Percentiles rank a stretch among this genome's conserved stretches.
phyloP scores from a whole-genome alignment of 352 stramenopile species.

The Pythium sp. region DNA sequence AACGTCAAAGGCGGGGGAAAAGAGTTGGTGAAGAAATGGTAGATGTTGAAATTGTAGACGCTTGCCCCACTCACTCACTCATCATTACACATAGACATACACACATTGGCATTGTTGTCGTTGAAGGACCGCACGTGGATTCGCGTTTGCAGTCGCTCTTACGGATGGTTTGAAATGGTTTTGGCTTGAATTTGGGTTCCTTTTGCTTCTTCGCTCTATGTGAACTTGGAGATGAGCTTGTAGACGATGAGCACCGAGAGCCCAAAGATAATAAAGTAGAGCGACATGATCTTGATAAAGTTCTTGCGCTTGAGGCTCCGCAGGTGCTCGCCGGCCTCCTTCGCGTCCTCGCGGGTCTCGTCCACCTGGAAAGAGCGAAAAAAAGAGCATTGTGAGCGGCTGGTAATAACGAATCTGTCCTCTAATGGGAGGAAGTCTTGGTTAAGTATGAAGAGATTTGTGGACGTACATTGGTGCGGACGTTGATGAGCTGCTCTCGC shows the following conservation, averaged over 20 bases:
- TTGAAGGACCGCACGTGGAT: background rate
- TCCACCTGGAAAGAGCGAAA: constrained; percentile 34
- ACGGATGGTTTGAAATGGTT: background rate
- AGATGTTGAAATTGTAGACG: background rate
- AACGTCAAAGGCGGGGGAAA: background rate
- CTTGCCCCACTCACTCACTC: background rate
- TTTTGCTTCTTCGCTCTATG: constrained; percentile 16
- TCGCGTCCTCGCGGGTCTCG: constrained; percentile 64
- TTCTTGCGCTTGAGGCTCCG: constrained; percentile 84
- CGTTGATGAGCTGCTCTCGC: constrained; percentile 73
- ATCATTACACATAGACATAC: background rate
- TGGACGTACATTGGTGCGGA: constrained; percentile 64
- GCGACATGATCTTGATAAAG: constrained; percentile 63
- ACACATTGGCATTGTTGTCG: background rate
- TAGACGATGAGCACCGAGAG: constrained; percentile 72
- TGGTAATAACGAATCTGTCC: background rate
- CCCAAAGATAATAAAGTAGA: constrained; percentile 81
- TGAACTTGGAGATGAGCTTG: constrained; percentile 63
- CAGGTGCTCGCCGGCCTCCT: constrained; percentile 64
- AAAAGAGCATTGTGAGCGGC: background rate
- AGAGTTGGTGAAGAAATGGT: background rate
- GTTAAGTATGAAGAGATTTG: background rate
- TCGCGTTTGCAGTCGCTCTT: background rate
- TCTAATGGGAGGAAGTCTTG: background rate
- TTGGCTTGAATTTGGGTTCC: background rate